A percentile compares a stretch with the other conserved stretches of the same genome.
These are phyloP conservation scores for Corchorus olitorius DNA, from an alignment of 345 rosid genomes.

Conservation along the genomic window DNA sequence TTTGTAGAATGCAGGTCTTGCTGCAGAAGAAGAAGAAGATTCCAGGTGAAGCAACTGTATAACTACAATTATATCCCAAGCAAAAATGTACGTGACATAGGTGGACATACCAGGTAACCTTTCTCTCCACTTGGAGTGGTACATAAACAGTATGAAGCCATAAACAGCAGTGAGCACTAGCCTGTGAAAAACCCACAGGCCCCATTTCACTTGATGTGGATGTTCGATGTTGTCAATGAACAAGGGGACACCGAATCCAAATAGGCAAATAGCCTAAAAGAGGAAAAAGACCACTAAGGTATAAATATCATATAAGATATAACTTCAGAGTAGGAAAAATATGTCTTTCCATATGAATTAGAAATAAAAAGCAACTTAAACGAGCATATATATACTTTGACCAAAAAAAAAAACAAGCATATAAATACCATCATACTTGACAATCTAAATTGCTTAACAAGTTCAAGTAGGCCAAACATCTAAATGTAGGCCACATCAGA, in stretches of 20 bases:
- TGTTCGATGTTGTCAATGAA: constrained; percentile 58
- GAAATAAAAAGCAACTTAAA: background rate
- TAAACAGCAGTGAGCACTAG: constrained; percentile 78
- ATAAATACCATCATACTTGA: background rate
- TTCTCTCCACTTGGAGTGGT: constrained; percentile 87
- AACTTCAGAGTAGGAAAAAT: too few species aligned
- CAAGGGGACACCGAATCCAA: constrained; percentile 78
- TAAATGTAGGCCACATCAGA: background rate
- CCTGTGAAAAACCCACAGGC: constrained; percentile 76
- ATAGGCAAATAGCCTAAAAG: constrained; percentile 68
- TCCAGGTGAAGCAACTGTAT: constrained; percentile 1
- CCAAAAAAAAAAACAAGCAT: too few species aligned
- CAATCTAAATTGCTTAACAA: background rate
- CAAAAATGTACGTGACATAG: background rate
- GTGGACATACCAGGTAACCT: constrained; percentile 67
- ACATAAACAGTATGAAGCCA: constrained; percentile 67
- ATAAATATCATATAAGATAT: background rate
- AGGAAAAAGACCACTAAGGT: constrained; percentile 12
- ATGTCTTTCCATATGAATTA: background rate
- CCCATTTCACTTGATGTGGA: constrained; percentile 67
- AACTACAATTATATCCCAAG: background rate
- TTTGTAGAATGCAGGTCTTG: constrained; percentile 88
- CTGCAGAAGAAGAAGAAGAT: constrained; percentile 45
- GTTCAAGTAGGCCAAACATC: constrained; percentile 5
- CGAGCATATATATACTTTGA: too few species aligned